These are phyloP conservation scores for Zymoseptoria tritici DNA, from an alignment of 2,329 filamentous ascomycete genomes.

Conservation along the genomic window DNA sequence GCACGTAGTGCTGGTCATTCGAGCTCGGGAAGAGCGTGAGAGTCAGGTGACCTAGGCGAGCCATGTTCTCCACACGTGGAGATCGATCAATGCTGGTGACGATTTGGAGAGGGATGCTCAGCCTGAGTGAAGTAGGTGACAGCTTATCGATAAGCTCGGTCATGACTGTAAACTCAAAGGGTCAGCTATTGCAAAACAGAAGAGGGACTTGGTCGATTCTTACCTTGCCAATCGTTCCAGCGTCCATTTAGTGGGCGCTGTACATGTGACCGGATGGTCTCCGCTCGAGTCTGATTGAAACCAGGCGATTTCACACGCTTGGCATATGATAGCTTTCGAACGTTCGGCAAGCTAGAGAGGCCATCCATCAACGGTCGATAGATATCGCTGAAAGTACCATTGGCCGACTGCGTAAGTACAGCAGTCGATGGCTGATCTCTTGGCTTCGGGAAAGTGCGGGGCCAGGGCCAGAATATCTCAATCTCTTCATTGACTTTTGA, in stretches of 20 bases:
- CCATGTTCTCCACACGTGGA: background rate
- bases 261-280: background rate
- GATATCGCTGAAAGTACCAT: background rate
- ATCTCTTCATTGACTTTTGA: background rate
- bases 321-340: slow-evolving; percentile 1
- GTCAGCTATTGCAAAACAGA: too few relatives aligned
- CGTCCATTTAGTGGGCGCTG: background rate
- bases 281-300: background rate
- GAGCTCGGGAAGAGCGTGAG: background rate
- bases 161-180: background rate
- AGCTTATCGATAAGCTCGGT: background rate
- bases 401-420: background rate
- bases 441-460: background rate
- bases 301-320: background rate
- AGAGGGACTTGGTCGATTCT: too few relatives aligned
- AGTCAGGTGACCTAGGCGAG: background rate
- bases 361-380: background rate
- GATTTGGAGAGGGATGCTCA: background rate
- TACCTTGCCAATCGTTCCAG: background rate
- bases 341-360: slow-evolving; percentile 1
- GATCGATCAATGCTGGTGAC: background rate
- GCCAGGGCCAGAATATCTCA: background rate
- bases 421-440: background rate
- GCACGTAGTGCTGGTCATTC: background rate
- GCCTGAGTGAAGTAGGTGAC: background rate